Conservation (phyloP, 805 yeast genomes). For the Wickerhamomyces strasburgensis region DNA sequence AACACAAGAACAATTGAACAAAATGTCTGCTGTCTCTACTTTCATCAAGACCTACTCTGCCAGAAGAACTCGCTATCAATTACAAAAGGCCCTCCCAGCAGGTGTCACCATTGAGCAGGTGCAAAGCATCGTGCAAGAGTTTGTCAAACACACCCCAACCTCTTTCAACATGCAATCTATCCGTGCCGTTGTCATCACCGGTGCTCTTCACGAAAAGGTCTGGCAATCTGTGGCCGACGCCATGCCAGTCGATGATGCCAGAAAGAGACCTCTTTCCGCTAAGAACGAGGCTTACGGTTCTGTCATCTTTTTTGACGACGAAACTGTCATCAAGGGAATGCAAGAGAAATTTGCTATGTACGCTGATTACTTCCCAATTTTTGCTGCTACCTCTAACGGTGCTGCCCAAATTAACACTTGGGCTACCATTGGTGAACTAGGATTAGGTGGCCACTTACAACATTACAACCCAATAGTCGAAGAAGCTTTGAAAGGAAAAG, state of each 20-base stretch:
- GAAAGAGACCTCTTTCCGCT: conserved; percentile 38
- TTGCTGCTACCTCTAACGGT: conserved; percentile 44
- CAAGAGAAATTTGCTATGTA: conserved; percentile 40
- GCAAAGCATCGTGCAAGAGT: conserved; percentile 36
- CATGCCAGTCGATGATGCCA: conserved; percentile 32
- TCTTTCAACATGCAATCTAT: conserved; percentile 47
- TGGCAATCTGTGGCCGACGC: conserved; percentile 40
- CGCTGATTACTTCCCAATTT: conserved; percentile 41
- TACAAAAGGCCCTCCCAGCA: conserved; percentile 40
- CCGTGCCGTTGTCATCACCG: conserved; percentile 44
- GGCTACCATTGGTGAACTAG: conserved; percentile 41
- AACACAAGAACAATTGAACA: not conserved
- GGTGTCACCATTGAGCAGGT: conserved; percentile 36
- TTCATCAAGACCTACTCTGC: conserved; percentile 31
- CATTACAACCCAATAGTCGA: conserved; percentile 45
- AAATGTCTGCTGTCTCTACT: conserved; percentile 13
- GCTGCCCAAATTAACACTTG: conserved; percentile 47
- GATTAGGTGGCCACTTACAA: conserved; percentile 48
- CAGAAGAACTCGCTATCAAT: conserved; percentile 45
- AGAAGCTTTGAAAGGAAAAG: conserved; percentile 34
- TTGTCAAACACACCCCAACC: conserved; percentile 46
- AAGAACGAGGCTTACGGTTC: conserved; percentile 46
- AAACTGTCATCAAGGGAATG: conserved; percentile 32
- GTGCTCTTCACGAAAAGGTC: conserved; percentile 38
- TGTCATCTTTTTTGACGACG: conserved; percentile 44